Base-by-base conservation (phyloP, 805 yeast species). In the Scheffersomyces lignosus region DNA sequence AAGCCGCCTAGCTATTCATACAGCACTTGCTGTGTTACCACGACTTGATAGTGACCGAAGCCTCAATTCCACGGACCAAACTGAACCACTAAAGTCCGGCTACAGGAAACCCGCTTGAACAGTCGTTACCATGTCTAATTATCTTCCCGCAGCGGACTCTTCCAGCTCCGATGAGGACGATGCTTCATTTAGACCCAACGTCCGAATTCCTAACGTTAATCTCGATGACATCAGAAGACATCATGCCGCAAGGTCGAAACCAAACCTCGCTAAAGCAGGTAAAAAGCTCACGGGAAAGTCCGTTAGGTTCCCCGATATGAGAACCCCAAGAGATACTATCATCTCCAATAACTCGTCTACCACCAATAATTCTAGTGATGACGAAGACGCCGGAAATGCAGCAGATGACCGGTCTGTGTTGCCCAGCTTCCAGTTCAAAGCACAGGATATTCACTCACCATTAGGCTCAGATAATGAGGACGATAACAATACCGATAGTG, bases 161-260 rank as follows among this genome's bases (percentile, higher is more conserved):
- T 50, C 56, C 7, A 57, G 63, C 25, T 62, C 69, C 3, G 69
- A 65, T 18, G 69, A 63, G 14, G 68, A 58, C 22, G 36, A 38
- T 18, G 41, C 43, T 31, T 49, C 46, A 31, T 54, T 52, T 52
- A 45, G 37, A 24, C 52, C 69, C 16, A 46, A 54, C 37, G 47
- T 66, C 38, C 54, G 55, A 25, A 48, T 66, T 29, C 70, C 71
- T 10, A 51, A 51, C 13, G 44, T 66, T 27, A 47, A 43, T 17
- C 34, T 50, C n/a, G 43, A 41, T 33, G 45, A 22, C 42, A 47
- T 35, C 43, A 46, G 40, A 18, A 48, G 45, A 30, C 51, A 52
- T 33, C 43, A 31, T 31, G 40, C 7, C 40, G 43, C 31, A 44
- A 48, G 27, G 32, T 49, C 47, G 33, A 43, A 42, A 22, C 37